Percentiles rank a stretch among this genome's conserved stretches.
Evolutionary conservation across 352 stramenopile genomes (phyloP).

Genomic region (Globisporangium acanthophoron): DNA sequence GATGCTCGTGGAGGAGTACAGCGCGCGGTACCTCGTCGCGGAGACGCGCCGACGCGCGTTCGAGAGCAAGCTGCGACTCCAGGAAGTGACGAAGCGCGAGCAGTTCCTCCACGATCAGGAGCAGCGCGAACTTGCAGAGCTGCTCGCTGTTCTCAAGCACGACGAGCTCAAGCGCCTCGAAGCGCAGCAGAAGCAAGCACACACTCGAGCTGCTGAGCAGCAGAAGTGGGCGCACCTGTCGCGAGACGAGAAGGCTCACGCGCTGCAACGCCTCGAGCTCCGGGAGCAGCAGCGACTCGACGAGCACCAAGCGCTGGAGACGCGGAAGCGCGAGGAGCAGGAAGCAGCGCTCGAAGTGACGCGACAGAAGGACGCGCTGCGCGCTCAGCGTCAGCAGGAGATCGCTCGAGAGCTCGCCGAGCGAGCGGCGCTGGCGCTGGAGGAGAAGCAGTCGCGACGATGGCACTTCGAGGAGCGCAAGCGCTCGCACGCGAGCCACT

Average conservation of each 20-base stretch:
- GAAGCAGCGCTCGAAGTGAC: conserved; percentile 16
- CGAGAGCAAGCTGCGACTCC: conserved; percentile 19
- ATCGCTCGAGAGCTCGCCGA: conserved; percentile 27
- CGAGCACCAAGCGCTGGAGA: conserved; percentile 10
- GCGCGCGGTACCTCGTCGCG: conserved; percentile 41
- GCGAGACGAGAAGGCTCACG: conserved; percentile 20
- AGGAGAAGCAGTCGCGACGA: conserved; percentile 31
- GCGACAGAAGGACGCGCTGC: conserved; percentile 18
- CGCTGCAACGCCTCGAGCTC: conserved; percentile 13
- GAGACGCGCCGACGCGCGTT: conserved; percentile 31
- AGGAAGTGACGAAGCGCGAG: conserved; percentile 33
- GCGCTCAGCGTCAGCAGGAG: conserved; percentile 30
- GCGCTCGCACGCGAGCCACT: conserved; percentile 23
- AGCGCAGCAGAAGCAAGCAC: conserved; percentile 19
- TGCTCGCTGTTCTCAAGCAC: conserved; percentile 19
- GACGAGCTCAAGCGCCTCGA: conserved; percentile 24
- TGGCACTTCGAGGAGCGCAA: conserved; percentile 39
- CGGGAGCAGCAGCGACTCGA: conserved; percentile 14
- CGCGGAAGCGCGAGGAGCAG: conserved; percentile 1
- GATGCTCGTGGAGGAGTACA: conserved; percentile 59
- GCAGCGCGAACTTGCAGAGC: conserved; percentile 23
- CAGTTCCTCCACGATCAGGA: conserved; percentile 24
- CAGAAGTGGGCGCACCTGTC: conserved; percentile 23
- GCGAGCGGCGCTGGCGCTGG: conserved; percentile 27
- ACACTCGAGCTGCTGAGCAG: conserved; percentile 19